phyloP scores from a whole-genome alignment of 2,329 filamentous ascomycete species.

The Curvularia hawaiiensis region DNA sequence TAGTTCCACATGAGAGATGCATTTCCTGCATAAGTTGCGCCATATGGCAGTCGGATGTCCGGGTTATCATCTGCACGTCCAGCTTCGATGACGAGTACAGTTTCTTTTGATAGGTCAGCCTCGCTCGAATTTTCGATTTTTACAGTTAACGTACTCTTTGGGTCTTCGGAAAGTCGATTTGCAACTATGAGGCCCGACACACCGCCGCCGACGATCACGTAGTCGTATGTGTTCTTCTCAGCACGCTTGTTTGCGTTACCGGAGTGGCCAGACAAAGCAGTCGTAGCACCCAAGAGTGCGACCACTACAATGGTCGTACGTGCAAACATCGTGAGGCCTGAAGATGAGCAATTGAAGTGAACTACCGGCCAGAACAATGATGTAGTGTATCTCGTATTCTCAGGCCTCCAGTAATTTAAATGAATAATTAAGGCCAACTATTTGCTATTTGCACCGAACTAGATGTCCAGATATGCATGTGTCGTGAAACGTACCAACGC shows the following conservation, averaged over 20 bases:
- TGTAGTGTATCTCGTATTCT: background rate
- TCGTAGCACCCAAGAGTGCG: conserved; percentile 20
- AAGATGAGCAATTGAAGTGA: background rate
- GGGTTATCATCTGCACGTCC: conserved; percentile 31
- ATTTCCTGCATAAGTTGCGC: conserved; percentile 28
- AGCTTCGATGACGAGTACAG: conserved; percentile 38
- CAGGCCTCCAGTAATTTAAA: background rate
- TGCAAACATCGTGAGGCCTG: conserved; percentile 24
- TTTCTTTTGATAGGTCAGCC: conserved; percentile 16
- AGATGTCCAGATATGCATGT: background rate
- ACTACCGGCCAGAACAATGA: background rate
- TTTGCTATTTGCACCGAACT: background rate
- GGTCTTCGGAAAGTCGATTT: conserved; percentile 28
- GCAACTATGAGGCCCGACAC: conserved; percentile 35
- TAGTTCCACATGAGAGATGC: conserved; percentile 27
- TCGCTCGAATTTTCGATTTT: background rate
- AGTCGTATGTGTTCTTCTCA: conserved; percentile 28
- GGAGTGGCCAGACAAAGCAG: conserved; percentile 17
- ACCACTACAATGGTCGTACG: conserved; percentile 20
- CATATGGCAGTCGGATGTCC: conserved; percentile 31
- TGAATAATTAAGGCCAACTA: background rate
- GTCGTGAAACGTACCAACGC: background rate
- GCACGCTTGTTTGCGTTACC: conserved; percentile 4
- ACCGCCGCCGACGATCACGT: conserved; percentile 37
- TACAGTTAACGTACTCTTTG: conserved; percentile 9